Evolutionary conservation across 352 stramenopile genomes (phyloP).

Genomic region (Albugo candida): DNA sequence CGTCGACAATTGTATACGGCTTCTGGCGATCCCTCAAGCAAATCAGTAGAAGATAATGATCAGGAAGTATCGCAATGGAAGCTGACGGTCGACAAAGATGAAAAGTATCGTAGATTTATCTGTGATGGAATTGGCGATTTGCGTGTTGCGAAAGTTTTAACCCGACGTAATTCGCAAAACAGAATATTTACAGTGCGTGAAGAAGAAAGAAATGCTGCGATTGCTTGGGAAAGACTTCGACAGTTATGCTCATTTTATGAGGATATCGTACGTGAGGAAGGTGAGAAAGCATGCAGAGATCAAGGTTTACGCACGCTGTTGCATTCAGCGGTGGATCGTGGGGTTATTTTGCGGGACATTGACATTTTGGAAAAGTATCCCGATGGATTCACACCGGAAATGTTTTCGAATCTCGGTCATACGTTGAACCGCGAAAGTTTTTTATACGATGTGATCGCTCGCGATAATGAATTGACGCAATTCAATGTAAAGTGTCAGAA

Average conservation of each 20-base stretch:
- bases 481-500: background rate
- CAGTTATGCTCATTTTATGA: constrained; percentile 41
- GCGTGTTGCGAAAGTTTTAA: too few species aligned
- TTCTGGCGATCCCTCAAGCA: too few species aligned
- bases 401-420: constrained; percentile 49
- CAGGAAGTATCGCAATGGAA: too few species aligned
- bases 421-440: constrained; percentile 35
- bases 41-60: too few species aligned
- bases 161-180: background rate
- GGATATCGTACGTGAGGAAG: constrained; percentile 13
- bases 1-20: too few species aligned
- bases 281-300: constrained; percentile 11
- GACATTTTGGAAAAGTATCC: constrained; percentile 26
- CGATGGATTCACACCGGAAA: constrained; percentile 44
- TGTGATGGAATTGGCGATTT: too few species aligned
- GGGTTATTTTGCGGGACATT: constrained; percentile 31
- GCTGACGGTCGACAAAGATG: too few species aligned
- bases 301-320: constrained; percentile 28
- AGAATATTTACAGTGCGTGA: constrained; percentile 15
- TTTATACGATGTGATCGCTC: background rate
- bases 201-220: constrained; percentile 27
- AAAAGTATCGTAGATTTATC: too few species aligned
- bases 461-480: background rate
- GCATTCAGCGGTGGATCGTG: constrained; percentile 15
- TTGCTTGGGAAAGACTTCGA: constrained; percentile 34